Evolutionary conservation across 768 basidiomycete species (phyloP).

Genomic region (Neoboletus magnificus): DNA sequence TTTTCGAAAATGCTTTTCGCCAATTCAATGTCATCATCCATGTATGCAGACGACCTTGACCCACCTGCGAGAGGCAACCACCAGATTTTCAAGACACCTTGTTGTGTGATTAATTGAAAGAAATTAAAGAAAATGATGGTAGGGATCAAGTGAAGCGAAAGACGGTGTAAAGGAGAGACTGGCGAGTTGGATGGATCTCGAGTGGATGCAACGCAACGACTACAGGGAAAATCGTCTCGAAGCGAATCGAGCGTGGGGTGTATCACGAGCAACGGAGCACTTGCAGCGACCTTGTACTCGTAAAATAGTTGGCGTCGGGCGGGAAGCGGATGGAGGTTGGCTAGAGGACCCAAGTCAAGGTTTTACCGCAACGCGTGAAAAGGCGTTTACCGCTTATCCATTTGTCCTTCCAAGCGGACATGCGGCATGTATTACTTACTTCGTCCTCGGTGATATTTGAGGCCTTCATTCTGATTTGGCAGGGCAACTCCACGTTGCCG

Average conservation of each 20-base stretch:
- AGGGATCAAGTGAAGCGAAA: conserved; percentile 25
- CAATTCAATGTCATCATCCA: conserved; percentile 3
- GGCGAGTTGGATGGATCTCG: conserved; percentile 27
- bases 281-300: conserved; percentile 26
- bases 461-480: conserved; percentile 45
- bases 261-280: conserved; percentile 23
- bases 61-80: conserved; percentile 16
- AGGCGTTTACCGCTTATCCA: conserved; percentile 55
- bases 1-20: conserved; percentile 9
- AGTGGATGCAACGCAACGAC: conserved; percentile 26
- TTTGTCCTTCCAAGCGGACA: conserved; percentile 36
- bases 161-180: conserved; percentile 37
- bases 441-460: conserved; percentile 8
- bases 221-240: conserved; percentile 45
- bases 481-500: conserved; percentile 62
- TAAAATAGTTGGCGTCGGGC: conserved; percentile 25
- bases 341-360: conserved; percentile 34
- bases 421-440: conserved; percentile 31
- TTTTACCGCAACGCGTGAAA: conserved; percentile 43
- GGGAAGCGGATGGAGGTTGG: conserved; percentile 19
- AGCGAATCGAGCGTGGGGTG: conserved; percentile 49
- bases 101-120: conserved; percentile 18
- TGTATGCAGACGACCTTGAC: conserved; percentile 4
- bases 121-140: conserved; percentile 17
- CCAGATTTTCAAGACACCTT: conserved; percentile 9